These are phyloP conservation scores for Neonectria sp. DNA, from an alignment of 2,329 filamentous ascomycete species.

Conservation along the genomic window DNA sequence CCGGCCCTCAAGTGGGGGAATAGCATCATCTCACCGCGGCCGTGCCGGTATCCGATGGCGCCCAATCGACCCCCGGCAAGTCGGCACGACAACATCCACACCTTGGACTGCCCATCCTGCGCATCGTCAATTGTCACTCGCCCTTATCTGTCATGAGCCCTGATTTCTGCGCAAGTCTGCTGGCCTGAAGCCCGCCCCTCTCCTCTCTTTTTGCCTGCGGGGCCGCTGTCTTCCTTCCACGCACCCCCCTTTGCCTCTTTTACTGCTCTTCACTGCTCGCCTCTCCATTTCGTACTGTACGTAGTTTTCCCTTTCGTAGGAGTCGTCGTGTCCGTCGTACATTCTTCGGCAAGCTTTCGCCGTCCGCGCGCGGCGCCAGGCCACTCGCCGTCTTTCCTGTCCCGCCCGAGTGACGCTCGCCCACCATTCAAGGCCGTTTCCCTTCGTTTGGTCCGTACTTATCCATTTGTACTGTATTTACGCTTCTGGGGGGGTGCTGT, in stretches of 20 bases:
- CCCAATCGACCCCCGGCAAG: conserved; percentile 50
- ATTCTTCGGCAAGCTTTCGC: conserved; percentile 14
- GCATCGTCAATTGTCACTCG: conserved; percentile 5
- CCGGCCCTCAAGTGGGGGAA: conserved; percentile 36
- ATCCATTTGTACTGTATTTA: too few relatives aligned
- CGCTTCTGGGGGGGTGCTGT: neutral
- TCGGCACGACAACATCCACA: conserved; percentile 48
- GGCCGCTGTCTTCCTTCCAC: neutral
- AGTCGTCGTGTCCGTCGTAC: conserved; percentile 2
- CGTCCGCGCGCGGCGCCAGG: conserved; percentile 5
- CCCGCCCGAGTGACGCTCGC: neutral
- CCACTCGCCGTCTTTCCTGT: neutral
- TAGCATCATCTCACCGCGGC: conserved; percentile 50
- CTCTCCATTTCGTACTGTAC: neutral
- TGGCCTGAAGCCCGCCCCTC: neutral
- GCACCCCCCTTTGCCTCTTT: neutral
- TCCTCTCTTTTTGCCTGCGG: neutral
- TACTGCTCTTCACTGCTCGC: neutral
- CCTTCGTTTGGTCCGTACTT: neutral
- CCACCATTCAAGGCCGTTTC: neutral
- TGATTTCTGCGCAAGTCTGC: neutral
- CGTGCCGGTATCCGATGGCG: conserved; percentile 49
- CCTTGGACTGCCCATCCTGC: conserved; percentile 11
- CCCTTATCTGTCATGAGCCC: conserved; percentile 7
- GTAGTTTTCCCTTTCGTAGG: neutral